Evolutionary conservation across 202 grass and related monocot genomes (phyloP), one percentile per base, ranked within the genome.

Genomic region (Zizania palustris): DNA sequence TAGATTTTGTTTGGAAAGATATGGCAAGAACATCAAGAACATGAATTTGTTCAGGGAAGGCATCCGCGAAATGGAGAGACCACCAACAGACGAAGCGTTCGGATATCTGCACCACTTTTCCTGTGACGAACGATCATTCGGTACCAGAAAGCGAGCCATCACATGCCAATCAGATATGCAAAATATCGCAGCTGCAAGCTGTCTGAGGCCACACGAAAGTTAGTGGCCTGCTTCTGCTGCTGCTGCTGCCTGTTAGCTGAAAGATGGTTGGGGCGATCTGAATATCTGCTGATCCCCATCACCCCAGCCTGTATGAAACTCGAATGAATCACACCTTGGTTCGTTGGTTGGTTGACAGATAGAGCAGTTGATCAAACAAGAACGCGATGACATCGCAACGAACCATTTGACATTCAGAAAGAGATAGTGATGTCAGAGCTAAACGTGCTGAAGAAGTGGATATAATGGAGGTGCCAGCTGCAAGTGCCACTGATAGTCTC

Each of bases 101-200:
- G 43, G 43, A 60, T 74, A 63, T 46, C 57, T 33, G 4, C 2
- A 37, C 9, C 9, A 58, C 67, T 66, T 72, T 72, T 73, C 60
- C 60, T 4, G 13, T 14, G 60, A 10, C 44, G 28, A 28, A 28
- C 28, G 15, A 72, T 87, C 60, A 77, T 77, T 58, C 53, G 49
- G 73, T 39, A 61, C 79, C 79, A 83, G 79, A 87, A 88, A 84
- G 80, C 6, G 45, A 11, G 49, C 4, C 19, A 70, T 80, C 86
- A 65, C 75, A 80, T 84, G 86, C 14, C 57, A 20, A 82, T 9
- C 59, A 42, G 72, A 59, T 71, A 45, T 36, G 34, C 84, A 72
- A 50, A 16, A 15, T 15, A 51, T 19, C 9, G 51, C 51, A 54
- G n/a, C 19, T 58, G 54, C 80, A 81, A 65, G 35, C 48, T 12